Conservation (phyloP, 2,329 filamentous ascomycete genomes). For the Zarea fungicola region DNA sequence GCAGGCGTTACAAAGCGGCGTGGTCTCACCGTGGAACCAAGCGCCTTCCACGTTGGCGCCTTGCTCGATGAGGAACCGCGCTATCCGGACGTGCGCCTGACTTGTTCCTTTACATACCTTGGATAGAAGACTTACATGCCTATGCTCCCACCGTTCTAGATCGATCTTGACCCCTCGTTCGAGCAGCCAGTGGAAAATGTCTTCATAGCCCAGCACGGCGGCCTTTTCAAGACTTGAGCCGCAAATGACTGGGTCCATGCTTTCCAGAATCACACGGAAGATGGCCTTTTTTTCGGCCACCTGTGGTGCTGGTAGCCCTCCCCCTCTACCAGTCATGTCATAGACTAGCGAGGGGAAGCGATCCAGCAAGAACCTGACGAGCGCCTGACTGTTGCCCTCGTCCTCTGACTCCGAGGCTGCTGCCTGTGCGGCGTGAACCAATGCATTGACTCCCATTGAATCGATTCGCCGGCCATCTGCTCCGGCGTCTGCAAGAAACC, state of each 20-base stretch:
- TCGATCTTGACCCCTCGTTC: background rate
- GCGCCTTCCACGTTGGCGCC: too few species aligned
- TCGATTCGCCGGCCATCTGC: background rate
- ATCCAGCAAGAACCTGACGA: background rate
- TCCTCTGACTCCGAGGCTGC: too few species aligned
- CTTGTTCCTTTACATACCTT: too few species aligned
- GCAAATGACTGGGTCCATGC: background rate
- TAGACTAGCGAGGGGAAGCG: background rate
- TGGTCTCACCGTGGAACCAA: too few species aligned
- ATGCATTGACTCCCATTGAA: background rate
- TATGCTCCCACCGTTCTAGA: background rate
- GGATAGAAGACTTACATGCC: too few species aligned
- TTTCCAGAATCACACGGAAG: background rate
- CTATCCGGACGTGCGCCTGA: too few species aligned
- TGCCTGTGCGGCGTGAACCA: background rate
- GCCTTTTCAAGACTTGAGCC: background rate
- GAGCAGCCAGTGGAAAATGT: background rate
- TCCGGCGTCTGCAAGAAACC: background rate
- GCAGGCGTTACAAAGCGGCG: too few species aligned
- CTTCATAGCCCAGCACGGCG: background rate
- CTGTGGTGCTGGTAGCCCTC: background rate
- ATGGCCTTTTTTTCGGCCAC: background rate
- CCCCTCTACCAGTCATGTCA: background rate
- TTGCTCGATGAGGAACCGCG: too few species aligned
- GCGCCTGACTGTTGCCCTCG: background rate